Percentiles rank a stretch among this genome's conserved stretches.
Evolutionary conservation across 129 eudicot species (phyloP).

Genomic region (Rutidosis leptorrhynchoides): DNA sequence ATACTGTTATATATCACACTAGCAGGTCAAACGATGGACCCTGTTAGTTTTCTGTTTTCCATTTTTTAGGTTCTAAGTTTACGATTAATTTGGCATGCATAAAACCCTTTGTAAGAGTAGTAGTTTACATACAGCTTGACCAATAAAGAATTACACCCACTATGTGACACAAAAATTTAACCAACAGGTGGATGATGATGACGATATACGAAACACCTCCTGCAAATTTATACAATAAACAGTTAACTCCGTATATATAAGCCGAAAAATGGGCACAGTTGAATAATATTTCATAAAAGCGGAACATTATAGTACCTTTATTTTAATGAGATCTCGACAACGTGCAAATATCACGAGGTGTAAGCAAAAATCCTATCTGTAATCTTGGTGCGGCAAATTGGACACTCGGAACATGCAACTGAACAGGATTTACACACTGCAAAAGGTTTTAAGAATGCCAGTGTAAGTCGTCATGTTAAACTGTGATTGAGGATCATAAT

Average conservation of each 20-base stretch:
- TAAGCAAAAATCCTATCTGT: too few species aligned
- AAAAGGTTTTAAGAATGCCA: not conserved
- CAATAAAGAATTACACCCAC: constrained; percentile 67
- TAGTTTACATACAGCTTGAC: constrained; percentile 50
- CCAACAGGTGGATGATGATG: constrained; percentile 37
- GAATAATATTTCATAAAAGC: too few species aligned
- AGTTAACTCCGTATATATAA: not conserved
- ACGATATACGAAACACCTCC: constrained; percentile 31
- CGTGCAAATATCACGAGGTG: too few species aligned
- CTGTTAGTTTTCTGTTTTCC: constrained; percentile 20
- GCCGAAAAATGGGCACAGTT: not conserved
- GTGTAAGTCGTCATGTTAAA: not conserved
- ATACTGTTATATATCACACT: constrained; percentile 9
- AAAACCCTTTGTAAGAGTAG: constrained; percentile 27
- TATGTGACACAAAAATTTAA: constrained; percentile 29
- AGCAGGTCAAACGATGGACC: constrained; percentile 19
- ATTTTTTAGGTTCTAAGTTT: constrained; percentile 1
- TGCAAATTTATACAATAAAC: constrained; percentile 25
- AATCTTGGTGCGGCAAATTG: too few species aligned
- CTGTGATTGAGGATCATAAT: not conserved
- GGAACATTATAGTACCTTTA: too few species aligned
- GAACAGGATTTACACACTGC: too few species aligned
- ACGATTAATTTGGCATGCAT: constrained; percentile 23
- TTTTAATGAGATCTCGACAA: too few species aligned
- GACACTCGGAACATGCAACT: too few species aligned